A percentile compares a stretch with the other conserved stretches of the same genome.
Evolutionary conservation across 176 grass and related monocot genomes (phyloP).

Genomic region (Ampelocalamus luodianensis): DNA sequence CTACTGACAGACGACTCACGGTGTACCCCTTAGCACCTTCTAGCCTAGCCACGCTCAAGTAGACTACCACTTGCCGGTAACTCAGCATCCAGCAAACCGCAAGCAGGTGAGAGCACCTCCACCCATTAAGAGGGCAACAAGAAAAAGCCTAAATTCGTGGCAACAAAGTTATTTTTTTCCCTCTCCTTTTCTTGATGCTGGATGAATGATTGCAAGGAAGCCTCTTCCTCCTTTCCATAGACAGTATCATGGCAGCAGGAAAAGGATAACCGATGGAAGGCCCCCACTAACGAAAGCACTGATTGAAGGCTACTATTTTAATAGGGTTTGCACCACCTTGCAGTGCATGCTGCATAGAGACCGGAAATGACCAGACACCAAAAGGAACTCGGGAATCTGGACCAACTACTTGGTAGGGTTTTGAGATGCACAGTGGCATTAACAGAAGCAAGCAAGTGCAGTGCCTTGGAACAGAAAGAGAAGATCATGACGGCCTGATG

Average conservation of each 20-base stretch:
- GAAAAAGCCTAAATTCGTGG: slow-evolving; percentile 45
- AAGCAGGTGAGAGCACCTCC: too few relatives aligned
- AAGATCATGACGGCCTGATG: slow-evolving; percentile 39
- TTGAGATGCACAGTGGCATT: slow-evolving; percentile 2
- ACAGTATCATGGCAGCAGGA: slow-evolving; percentile 53
- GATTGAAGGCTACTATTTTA: slow-evolving; percentile 40
- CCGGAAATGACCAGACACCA: slow-evolving; percentile 42
- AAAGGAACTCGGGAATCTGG: slow-evolving; percentile 37
- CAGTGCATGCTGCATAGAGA: slow-evolving; percentile 3
- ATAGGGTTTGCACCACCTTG: slow-evolving; percentile 35
- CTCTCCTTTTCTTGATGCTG: slow-evolving; percentile 26
- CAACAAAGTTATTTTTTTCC: not conserved
- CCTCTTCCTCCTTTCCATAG: slow-evolving; percentile 32
- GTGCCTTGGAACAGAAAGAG: slow-evolving; percentile 15
- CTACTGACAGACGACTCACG: too few relatives aligned
- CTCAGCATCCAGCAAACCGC: too few relatives aligned
- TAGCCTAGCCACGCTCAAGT: too few relatives aligned
- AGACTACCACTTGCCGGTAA: too few relatives aligned
- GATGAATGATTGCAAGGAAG: slow-evolving; percentile 54
- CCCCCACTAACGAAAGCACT: slow-evolving; percentile 52
- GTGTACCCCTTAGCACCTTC: too few relatives aligned
- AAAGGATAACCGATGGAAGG: slow-evolving; percentile 43
- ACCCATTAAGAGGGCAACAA: not conserved
- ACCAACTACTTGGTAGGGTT: slow-evolving; percentile 17
- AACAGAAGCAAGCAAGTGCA: slow-evolving; percentile 22